Evolutionary conservation across 352 stramenopile species (phyloP).

Genomic region (Pythium pyrilobum): DNA sequence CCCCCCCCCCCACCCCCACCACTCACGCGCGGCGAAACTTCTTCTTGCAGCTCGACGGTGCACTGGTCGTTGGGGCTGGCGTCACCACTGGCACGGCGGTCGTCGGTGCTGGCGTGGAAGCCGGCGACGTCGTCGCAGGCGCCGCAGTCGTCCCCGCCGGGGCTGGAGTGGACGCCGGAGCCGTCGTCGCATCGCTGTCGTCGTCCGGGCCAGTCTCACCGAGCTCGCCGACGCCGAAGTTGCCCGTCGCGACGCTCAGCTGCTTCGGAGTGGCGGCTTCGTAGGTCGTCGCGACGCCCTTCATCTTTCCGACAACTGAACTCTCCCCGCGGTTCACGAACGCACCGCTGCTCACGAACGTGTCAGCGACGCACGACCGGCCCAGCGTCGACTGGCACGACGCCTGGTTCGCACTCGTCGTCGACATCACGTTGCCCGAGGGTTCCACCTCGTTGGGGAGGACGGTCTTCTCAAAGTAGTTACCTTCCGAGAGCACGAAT

Average conservation of each 20-base stretch:
- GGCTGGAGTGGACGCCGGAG: background rate
- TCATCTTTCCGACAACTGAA: slow-evolving; percentile 8
- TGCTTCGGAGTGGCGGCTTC: background rate
- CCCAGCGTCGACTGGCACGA: background rate
- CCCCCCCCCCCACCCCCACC: too few species aligned
- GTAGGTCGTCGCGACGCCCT: slow-evolving; percentile 11
- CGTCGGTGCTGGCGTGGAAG: background rate
- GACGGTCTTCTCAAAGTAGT: slow-evolving; percentile 19
- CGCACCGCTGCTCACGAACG: slow-evolving; percentile 12
- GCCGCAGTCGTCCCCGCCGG: background rate
- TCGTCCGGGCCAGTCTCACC: background rate
- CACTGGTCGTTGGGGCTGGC: too few species aligned
- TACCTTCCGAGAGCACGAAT: slow-evolving; percentile 15
- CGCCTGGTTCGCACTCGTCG: slow-evolving; percentile 1
- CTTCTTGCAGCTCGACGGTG: too few species aligned
- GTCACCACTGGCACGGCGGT: too few species aligned
- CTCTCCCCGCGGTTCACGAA: slow-evolving; percentile 3
- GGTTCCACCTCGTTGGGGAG: slow-evolving; percentile 1
- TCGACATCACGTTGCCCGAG: slow-evolving; percentile 9
- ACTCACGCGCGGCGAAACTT: too few species aligned
- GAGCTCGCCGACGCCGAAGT: slow-evolving; percentile 14
- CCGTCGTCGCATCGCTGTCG: background rate
- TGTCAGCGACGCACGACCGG: slow-evolving; percentile 7
- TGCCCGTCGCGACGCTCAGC: background rate
- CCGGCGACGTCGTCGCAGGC: background rate